Evolutionary conservation across 345 rosid species (phyloP).

Genomic region (Clausena lansium): DNA sequence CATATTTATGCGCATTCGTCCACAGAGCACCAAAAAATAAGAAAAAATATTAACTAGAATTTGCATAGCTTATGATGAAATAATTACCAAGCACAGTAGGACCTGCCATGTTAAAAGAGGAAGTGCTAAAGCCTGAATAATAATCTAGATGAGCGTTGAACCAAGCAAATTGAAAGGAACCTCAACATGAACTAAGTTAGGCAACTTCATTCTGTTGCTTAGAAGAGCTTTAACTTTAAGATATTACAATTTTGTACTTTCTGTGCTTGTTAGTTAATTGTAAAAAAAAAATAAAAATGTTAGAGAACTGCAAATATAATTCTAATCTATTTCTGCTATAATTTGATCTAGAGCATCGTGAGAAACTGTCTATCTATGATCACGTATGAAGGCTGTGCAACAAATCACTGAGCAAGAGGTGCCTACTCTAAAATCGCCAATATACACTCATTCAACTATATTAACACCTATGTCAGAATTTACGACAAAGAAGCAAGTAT

Average conservation of each 20-base stretch:
- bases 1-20: too few species aligned
- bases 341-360: constrained; percentile 20
- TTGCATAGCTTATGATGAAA: too few species aligned
- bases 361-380: constrained; percentile 19
- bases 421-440: constrained; percentile 17
- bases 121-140: too few species aligned
- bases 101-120: too few species aligned
- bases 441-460: constrained; percentile 9
- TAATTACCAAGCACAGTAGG: too few species aligned
- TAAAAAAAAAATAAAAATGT: not conserved
- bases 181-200: not conserved
- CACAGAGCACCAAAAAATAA: too few species aligned
- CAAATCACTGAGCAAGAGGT: constrained; percentile 11
- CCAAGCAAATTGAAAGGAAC: not conserved
- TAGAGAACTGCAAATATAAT: constrained; percentile 2
- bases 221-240: not conserved
- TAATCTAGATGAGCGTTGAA: too few species aligned
- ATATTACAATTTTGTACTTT: not conserved
- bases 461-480: constrained; percentile 17
- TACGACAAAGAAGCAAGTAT: not conserved
- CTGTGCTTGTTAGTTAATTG: not conserved
- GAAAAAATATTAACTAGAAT: too few species aligned
- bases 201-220: not conserved
- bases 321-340: constrained; percentile 9
- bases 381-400: constrained; percentile 4